Evolutionary conservation across 176 grass and related monocot genomes (phyloP), one percentile per base, ranked within the genome.

Genomic region (Stipa capillata): DNA sequence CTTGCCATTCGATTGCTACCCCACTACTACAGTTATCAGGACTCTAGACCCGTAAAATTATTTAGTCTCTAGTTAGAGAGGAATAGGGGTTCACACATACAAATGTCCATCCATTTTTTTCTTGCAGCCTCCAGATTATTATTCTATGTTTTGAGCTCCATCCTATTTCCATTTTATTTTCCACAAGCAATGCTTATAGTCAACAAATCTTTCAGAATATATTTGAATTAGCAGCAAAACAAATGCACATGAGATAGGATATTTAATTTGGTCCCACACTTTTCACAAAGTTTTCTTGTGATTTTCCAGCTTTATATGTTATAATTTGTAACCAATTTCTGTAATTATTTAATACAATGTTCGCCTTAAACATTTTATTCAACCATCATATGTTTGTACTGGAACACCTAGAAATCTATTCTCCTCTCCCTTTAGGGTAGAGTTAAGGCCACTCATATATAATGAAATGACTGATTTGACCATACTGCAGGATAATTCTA

Each of bases 401-500:
- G 15, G 41, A 31, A 18, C 25, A 20, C 44, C 41, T 48, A 69
- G 47, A 24, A 24, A 18, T n/a, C 23, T 47, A 1, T 44, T 48
- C 3, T 32, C 42, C 25, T 70, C n/a, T n/a, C 42, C 25, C 25
- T 69, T 69, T 69, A 42, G 66, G n/a, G n/a, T n/a, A n/a, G 24
- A 47, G 28, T 47, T 18, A 18, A 69, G 47, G 41, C 14, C 24
- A 69, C 65, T 47, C 0, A 11, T 57, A 27, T 84, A 20, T 67
- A 58, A 57, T 28, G 52, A 76, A 76, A 69, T 85, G 43, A 85
- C 53, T 63, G 27, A 35, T 29, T 20, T 82, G 29, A 52, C 51
- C 20, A 49, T 63, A 73, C 74, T 84, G 43, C 86, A 94, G 92
- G 92, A 94, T 47, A 88, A 89, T 86, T 78, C 81, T 24, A 73